These are phyloP conservation scores for Penicillium sp. DNA, from an alignment of 2,329 filamentous ascomycete species.

Conservation along the genomic window DNA sequence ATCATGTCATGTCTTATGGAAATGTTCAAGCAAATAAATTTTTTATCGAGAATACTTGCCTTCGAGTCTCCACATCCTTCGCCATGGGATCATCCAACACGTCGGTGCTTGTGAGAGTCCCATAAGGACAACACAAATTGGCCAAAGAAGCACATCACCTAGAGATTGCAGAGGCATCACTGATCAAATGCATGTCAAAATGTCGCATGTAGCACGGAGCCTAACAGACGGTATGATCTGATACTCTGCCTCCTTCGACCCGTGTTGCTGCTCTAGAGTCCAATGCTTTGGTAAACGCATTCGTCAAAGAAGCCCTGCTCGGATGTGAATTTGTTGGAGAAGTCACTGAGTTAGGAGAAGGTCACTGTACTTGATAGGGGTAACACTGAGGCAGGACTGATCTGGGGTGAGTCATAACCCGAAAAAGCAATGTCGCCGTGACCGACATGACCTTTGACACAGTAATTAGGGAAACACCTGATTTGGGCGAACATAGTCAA, in stretches of 20 bases:
- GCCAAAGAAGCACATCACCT: constrained; percentile 10
- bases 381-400: constrained; percentile 28
- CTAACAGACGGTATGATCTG: constrained; percentile 17
- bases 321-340: constrained; percentile 31
- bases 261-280: constrained; percentile 15
- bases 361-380: constrained; percentile 27
- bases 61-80: neutral
- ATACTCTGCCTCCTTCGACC: neutral
- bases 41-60: neutral
- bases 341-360: constrained; percentile 26
- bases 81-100: constrained; percentile 2
- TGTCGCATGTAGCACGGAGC: constrained; percentile 21
- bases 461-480: constrained; percentile 6
- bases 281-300: constrained; percentile 32
- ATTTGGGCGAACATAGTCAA: constrained; percentile 35
- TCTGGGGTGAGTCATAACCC: constrained; percentile 22
- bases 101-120: constrained; percentile 12
- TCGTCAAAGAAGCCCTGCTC: constrained; percentile 27
- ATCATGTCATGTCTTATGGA: neutral
- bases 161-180: constrained; percentile 1
- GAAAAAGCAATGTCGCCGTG: neutral
- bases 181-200: constrained; percentile 19
- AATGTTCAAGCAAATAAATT: neutral
- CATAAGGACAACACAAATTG: constrained; percentile 2
- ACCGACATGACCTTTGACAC: neutral